Conservation (phyloP, 208 protist species). For the Polymyxa betae region DNA sequence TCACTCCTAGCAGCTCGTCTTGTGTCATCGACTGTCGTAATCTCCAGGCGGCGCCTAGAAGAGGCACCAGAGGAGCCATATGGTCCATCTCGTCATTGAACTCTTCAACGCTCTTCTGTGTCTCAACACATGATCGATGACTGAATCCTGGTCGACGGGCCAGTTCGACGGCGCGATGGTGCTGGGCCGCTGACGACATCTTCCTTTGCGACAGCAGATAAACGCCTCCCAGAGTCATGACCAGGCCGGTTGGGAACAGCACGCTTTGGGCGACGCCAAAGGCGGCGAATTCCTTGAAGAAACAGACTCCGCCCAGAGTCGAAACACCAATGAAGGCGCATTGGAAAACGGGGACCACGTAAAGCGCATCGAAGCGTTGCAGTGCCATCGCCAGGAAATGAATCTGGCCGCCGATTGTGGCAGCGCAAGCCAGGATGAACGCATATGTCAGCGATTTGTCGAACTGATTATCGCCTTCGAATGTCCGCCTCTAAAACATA, state of each 20-base stretch:
- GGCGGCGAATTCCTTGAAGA: constrained; percentile 46
- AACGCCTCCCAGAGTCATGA: constrained; percentile 44
- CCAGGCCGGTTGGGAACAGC: constrained; percentile 21
- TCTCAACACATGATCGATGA: neutral
- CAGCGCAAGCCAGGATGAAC: neutral
- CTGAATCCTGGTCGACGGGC: neutral
- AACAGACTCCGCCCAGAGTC: constrained; percentile 52
- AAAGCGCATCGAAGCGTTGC: constrained; percentile 32
- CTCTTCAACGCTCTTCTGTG: constrained; percentile 48
- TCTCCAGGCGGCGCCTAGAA: neutral
- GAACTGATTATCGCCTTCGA: constrained; percentile 52
- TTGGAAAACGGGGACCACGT: constrained; percentile 55
- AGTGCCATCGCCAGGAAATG: constrained; percentile 56
- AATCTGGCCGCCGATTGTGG: constrained; percentile 46
- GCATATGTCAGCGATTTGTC: constrained; percentile 20
- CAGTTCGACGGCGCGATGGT: neutral
- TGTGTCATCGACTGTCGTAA: constrained; percentile 3
- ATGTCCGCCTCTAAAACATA: constrained; percentile 41
- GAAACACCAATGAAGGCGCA: constrained; percentile 46
- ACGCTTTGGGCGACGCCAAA: constrained; percentile 10
- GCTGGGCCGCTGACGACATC: neutral
- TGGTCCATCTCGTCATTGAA: constrained; percentile 46
- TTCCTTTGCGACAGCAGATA: constrained; percentile 46
- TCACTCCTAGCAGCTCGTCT: too few species aligned
- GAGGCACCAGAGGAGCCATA: neutral